Evolutionary conservation across 2,329 filamentous ascomycete genomes (phyloP).

Genomic region (Chalaropsis thielavioides): DNA sequence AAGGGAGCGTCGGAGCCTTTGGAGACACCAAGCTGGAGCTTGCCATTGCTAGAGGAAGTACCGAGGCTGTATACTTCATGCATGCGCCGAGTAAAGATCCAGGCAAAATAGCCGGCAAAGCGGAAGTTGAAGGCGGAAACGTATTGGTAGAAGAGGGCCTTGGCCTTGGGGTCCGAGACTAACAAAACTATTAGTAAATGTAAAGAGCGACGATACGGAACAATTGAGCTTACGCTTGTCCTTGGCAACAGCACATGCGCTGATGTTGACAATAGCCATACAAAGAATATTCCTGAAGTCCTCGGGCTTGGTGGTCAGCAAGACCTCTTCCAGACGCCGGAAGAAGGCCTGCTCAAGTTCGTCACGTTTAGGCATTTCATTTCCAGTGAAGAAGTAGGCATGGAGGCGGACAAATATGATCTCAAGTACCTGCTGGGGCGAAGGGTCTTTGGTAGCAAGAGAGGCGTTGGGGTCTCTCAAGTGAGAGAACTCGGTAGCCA

Average conservation of each 20-base stretch:
- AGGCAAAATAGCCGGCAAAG: slow-evolving; percentile 15
- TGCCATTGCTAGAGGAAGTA: slow-evolving; percentile 6
- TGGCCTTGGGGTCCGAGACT: slow-evolving; percentile 31
- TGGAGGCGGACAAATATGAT: slow-evolving; percentile 80
- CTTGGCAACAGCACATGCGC: slow-evolving; percentile 60
- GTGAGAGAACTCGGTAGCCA: slow-evolving; percentile 60
- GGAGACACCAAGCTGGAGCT: slow-evolving; percentile 29
- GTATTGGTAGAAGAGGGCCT: slow-evolving; percentile 14
- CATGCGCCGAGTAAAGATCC: slow-evolving; percentile 12
- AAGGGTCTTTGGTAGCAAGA: slow-evolving; percentile 21
- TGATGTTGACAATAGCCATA: slow-evolving; percentile 73
- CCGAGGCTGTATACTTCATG: slow-evolving; percentile 7
- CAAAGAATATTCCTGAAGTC: slow-evolving; percentile 8
- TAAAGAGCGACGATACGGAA: neutral
- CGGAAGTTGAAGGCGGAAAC: slow-evolving; percentile 10
- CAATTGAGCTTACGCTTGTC: slow-evolving; percentile 22
- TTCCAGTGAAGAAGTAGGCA: slow-evolving; percentile 66
- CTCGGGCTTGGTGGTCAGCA: slow-evolving; percentile 6
- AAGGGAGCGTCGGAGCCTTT: neutral
- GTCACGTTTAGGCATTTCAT: slow-evolving; percentile 57
- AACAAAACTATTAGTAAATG: neutral
- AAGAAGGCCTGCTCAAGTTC: slow-evolving; percentile 80
- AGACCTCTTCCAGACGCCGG: slow-evolving; percentile 45
- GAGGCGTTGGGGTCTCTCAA: slow-evolving; percentile 26
- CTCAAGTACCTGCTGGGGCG: slow-evolving; percentile 48